Evolutionary conservation across 2,329 filamentous ascomycete species (phyloP).

Genomic region (Arthrinium phaeospermum): DNA sequence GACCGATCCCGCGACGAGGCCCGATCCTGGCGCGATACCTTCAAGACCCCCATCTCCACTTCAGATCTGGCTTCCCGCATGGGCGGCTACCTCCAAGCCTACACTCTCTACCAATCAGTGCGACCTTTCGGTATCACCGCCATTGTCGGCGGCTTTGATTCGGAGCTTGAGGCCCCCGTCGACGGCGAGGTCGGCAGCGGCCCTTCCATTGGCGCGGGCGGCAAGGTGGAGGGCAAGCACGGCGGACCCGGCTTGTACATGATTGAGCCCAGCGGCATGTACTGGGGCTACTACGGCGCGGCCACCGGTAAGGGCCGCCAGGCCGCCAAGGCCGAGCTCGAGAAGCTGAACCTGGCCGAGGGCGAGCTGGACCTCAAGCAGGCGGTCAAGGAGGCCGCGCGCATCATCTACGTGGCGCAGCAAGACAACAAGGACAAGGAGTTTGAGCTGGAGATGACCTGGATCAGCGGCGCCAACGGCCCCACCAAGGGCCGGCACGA

Average conservation of each 20-base stretch:
- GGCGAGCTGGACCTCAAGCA: conserved; percentile 80
- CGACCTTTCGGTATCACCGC: conserved; percentile 96
- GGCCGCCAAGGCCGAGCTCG: conserved; percentile 95
- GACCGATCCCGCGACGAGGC: conserved; percentile 94
- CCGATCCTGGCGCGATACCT: conserved; percentile 85
- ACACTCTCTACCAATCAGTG: conserved; percentile 96
- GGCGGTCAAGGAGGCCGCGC: conserved; percentile 92
- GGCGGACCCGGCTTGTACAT: conserved; percentile 96
- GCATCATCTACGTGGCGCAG: conserved; percentile 96
- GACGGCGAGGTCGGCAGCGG: conserved; percentile 90
- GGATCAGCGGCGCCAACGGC: conserved; percentile 85
- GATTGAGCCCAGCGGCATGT: conserved; percentile 96
- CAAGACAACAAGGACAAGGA: conserved; percentile 99
- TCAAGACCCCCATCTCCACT: conserved; percentile 93
- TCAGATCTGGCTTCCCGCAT: conserved; percentile 89
- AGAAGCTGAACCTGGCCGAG: conserved; percentile 90
- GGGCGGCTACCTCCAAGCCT: conserved; percentile 95
- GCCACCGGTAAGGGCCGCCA: conserved; percentile 97
- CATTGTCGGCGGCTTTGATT: conserved; percentile 93
- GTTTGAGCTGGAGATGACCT: conserved; percentile 99
- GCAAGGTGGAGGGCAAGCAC: conserved; percentile 76
- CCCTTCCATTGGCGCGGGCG: conserved; percentile 79
- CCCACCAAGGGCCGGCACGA: conserved; percentile 92
- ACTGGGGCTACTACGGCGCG: conserved; percentile 99
- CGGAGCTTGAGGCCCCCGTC: conserved; percentile 81